These are phyloP conservation scores for Hypoxylon rickii DNA, from an alignment of 495 filamentous ascomycete species.

Conservation along the genomic window DNA sequence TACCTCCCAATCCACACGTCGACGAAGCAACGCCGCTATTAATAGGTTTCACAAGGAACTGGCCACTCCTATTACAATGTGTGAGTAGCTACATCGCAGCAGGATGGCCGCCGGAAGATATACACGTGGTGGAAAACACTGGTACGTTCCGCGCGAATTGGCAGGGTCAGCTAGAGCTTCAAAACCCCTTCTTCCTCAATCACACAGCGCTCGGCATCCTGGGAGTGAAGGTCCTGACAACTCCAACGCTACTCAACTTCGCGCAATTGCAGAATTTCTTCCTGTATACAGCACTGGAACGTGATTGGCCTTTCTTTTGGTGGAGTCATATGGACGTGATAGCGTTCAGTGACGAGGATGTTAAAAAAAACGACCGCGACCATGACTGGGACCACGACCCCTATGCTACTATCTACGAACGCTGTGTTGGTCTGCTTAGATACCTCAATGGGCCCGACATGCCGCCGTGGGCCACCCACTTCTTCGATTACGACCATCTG, in stretches of 20 bases:
- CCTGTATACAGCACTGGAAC: slow-evolving; percentile 49
- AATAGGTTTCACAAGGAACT: slow-evolving; percentile 64
- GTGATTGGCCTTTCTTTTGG: slow-evolving; percentile 60
- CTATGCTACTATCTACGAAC: slow-evolving; percentile 52
- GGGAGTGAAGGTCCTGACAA: slow-evolving; percentile 59
- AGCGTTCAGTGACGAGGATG: slow-evolving; percentile 52
- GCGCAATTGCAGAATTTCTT: slow-evolving; percentile 67
- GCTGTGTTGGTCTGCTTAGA: slow-evolving; percentile 39
- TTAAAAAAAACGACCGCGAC: slow-evolving; percentile 46
- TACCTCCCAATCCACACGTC: slow-evolving; percentile 44
- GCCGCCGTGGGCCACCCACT: slow-evolving; percentile 52
- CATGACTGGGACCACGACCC: slow-evolving; percentile 46
- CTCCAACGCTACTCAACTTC: slow-evolving; percentile 64
- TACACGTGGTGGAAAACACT: slow-evolving; percentile 66
- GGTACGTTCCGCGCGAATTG: slow-evolving; percentile 61
- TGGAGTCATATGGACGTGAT: slow-evolving; percentile 65
- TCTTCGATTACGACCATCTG: slow-evolving; percentile 63
- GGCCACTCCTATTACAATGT: slow-evolving; percentile 60
- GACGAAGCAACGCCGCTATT: slow-evolving; percentile 56
- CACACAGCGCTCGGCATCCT: slow-evolving; percentile 56
- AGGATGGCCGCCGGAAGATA: slow-evolving; percentile 63
- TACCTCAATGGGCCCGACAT: slow-evolving; percentile 37
- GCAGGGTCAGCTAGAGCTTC: slow-evolving; percentile 51
- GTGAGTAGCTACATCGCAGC: slow-evolving; percentile 63
- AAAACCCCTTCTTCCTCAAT: slow-evolving; percentile 68